A percentile compares a stretch with the other conserved stretches of the same genome.
Conservation (phyloP, 2,329 filamentous ascomycete species). For the Colletotrichum paranaense region DNA sequence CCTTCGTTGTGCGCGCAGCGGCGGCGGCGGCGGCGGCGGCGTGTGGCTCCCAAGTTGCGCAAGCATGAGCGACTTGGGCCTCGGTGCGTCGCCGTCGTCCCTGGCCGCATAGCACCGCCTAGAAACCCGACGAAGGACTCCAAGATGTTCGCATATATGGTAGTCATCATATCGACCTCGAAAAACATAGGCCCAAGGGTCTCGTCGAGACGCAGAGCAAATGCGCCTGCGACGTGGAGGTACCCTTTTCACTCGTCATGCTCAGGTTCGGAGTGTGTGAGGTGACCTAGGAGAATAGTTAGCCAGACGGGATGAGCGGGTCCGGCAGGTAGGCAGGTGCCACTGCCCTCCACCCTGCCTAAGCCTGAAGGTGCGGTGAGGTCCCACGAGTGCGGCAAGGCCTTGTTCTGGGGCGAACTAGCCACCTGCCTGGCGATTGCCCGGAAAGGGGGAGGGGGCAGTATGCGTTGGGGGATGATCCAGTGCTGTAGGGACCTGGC, state of each 20-base stretch:
- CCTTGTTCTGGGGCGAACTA: slow-evolving; percentile 31
- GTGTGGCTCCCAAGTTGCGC: slow-evolving; percentile 19
- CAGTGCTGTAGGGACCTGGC: not conserved
- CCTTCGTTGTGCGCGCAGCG: not conserved
- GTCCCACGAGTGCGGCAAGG: not conserved
- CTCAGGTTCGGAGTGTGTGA: not conserved
- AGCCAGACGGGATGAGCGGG: slow-evolving; percentile 27
- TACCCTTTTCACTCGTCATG: slow-evolving; percentile 24
- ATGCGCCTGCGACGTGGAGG: slow-evolving; percentile 31
- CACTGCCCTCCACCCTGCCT: slow-evolving; percentile 32
- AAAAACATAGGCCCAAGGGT: not conserved
- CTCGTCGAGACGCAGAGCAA: slow-evolving; percentile 12
- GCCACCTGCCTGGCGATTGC: slow-evolving; percentile 3
- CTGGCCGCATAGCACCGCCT: not conserved
- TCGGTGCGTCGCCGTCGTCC: not conserved
- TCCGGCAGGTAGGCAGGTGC: slow-evolving; percentile 20
- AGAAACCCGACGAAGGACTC: not conserved
- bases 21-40: slow-evolving; percentile 3
- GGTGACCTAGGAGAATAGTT: slow-evolving; percentile 3
- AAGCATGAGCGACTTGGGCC: slow-evolving; percentile 30
- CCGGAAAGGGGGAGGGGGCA: not conserved
- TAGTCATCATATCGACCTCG: not conserved
- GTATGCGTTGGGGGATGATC: not conserved
- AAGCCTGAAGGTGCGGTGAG: slow-evolving; percentile 24
- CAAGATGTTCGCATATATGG: not conserved